phyloP scores from a whole-genome alignment of 805 yeast genomes.

The Teunomyces lycoperdinae region DNA sequence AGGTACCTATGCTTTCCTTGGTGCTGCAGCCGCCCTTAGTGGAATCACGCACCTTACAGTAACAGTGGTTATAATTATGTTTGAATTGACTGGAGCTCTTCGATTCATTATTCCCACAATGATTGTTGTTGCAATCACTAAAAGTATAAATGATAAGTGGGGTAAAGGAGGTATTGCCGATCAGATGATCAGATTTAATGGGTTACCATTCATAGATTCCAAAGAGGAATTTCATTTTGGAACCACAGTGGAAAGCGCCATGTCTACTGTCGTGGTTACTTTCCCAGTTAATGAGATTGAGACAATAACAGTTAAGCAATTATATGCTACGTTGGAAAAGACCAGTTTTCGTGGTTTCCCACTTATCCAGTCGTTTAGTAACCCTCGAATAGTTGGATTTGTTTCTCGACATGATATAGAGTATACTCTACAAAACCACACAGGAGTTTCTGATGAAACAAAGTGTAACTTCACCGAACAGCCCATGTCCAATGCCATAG shows the following conservation, averaged over 20 bases:
- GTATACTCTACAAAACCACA: conserved; percentile 20
- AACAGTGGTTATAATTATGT: conserved; percentile 82
- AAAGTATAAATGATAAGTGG: conserved; percentile 69
- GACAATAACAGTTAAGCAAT: conserved; percentile 26
- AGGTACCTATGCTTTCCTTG: conserved; percentile 92
- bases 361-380: conserved; percentile 38
- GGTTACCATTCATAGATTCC: conserved; percentile 75
- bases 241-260: conserved; percentile 52
- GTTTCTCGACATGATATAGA: conserved; percentile 43
- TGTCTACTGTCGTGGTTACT: conserved; percentile 46
- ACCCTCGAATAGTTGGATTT: conserved; percentile 45
- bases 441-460: conserved; percentile 13
- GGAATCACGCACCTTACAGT: conserved; percentile 93
- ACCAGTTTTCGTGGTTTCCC: conserved; percentile 52
- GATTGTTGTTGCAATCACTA: conserved; percentile 91
- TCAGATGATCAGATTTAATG: conserved; percentile 86
- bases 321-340: conserved; percentile 31
- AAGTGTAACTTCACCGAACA: conserved; percentile 16
- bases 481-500: conserved; percentile 7
- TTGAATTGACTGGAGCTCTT: conserved; percentile 91
- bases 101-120: conserved; percentile 90
- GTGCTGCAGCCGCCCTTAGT: conserved; percentile 92
- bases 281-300: conserved; percentile 34
- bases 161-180: conserved; percentile 92
- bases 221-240: conserved; percentile 63